Conservation (phyloP, 2,329 filamentous ascomycete genomes). For the Endoconidiophora polonica region DNA sequence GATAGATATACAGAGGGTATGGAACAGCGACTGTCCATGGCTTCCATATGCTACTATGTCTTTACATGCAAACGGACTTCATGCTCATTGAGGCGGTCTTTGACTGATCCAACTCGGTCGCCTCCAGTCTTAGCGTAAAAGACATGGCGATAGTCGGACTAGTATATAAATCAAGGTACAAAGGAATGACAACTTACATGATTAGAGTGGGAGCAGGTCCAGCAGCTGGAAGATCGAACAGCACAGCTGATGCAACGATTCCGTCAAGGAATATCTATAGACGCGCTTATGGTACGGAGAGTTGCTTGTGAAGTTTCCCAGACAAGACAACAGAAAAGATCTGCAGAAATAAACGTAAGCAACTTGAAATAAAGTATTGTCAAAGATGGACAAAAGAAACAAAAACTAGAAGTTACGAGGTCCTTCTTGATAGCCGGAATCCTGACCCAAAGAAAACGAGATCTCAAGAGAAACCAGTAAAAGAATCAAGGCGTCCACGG, state of each 20-base stretch:
- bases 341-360: background rate
- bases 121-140: too few species aligned
- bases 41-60: background rate
- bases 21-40: background rate
- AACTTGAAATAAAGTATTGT: too few species aligned
- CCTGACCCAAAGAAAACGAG: too few species aligned
- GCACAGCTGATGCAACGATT: slow-evolving; percentile 5
- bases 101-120: too few species aligned
- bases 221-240: slow-evolving; percentile 7
- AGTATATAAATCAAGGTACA: background rate
- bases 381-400: too few species aligned
- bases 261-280: slow-evolving; percentile 7
- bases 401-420: too few species aligned
- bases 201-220: slow-evolving; percentile 1
- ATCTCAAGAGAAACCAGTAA: too few species aligned
- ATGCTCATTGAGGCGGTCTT: background rate
- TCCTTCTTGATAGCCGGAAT: too few species aligned
- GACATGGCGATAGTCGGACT: background rate
- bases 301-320: background rate
- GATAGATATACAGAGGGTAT: background rate
- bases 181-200: background rate
- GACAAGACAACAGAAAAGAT: background rate
- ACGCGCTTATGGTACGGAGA: background rate
- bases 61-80: background rate
- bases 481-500: too few species aligned